Base-by-base conservation (phyloP, 306 rosid genomes). In the Lathyrus aphaca region DNA sequence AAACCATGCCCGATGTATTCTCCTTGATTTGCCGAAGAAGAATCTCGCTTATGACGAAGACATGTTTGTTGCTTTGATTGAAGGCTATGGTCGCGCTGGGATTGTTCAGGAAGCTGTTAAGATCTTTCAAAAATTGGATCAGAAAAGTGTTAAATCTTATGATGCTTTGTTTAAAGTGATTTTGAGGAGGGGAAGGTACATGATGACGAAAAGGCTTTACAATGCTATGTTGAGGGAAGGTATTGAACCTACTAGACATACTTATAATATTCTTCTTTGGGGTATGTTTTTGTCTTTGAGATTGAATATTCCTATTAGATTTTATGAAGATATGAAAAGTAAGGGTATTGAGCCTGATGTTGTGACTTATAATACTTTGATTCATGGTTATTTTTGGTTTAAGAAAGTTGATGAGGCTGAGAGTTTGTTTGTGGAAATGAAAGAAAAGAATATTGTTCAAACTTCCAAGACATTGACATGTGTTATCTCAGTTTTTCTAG, bases 81-180 rank as follows among this genome's bases (percentile, higher is more conserved):
- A 90, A 15, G 65, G 88, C 45, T 94, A 90, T 53, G 96, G 97
- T 13, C 81, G 79, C 43, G 89, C 89, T 10, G 92, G 96, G 55
- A 94, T 90, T 39, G 97, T 94, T 72, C 97, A 94, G 65, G 97
- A 94, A 46, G 56, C 98, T n/a, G 97, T 90, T 29, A 90, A 87
- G 64, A 69, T 84, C 38, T 94, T 94, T 79, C 84, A 80, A 64
- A 91, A 85, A 46, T 84, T 87, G 10, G 62, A 56, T 93, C 19
- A 59, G 7, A 30, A 85, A 81, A 85, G 84, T 13, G 43, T 82
- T 2, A 87, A 87, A 14, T 85, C 88, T 2, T 88, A 94, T 45
- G 95, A 90, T 74, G 80, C 90, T n/a, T 68, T 94, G 46, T 94
- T 84, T 63, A 90, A 85, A 85, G 91, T 86, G 17, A 88, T 94